Base-by-base conservation (phyloP, 345 rosid species). In the Citropsis articulata region DNA sequence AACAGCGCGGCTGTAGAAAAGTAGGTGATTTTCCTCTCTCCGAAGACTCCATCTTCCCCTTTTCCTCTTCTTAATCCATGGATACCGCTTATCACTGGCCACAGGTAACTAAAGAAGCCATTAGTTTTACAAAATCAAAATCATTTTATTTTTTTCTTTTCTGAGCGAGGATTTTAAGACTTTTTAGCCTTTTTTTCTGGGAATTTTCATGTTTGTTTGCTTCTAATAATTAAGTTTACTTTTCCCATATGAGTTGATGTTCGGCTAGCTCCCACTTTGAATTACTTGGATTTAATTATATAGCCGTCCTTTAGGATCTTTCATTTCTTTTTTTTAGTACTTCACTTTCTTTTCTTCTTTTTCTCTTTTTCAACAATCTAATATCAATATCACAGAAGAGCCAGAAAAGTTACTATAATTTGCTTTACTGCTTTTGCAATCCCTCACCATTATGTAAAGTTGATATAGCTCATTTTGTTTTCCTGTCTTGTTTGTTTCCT, bases 51-150 rank as follows among this genome's bases (percentile, higher is more conserved):
- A 57, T 28, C 61, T 36, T 71, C 35, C 72, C 61, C 61, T 22
- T 56, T 77, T 69, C 70, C 67, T 69, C 67, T 64, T 66, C 65
- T 82, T 50, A 64, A 33, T 78, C 83, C 83, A 87, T 81, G 87
- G 86, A 87, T 69, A 76, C 77, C 74, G 69, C 88, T 78, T 66
- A 85, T 77, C 83, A 83, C 71, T 84, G 84, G 86, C 86, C 86
- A 48, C 87, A 88, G 90, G 90, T 85, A 82, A 71, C 70, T 35
- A 53, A 5, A 56, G 27, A 33, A 64, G 45, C 75, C 38, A 56
- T 40, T 48, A 66, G 35, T 77, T 70, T 80, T 81, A 66, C 60
- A 21, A 57, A 38, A 66, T 48, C 45, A 69, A 57, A 77, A 82
- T 76, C 77, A 77, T 78, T 27, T 59, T 72, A 16, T 64, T 48